Base-by-base conservation (phyloP, 1,139 yeast species). In the Debaryomycetaceae sp. region DNA sequence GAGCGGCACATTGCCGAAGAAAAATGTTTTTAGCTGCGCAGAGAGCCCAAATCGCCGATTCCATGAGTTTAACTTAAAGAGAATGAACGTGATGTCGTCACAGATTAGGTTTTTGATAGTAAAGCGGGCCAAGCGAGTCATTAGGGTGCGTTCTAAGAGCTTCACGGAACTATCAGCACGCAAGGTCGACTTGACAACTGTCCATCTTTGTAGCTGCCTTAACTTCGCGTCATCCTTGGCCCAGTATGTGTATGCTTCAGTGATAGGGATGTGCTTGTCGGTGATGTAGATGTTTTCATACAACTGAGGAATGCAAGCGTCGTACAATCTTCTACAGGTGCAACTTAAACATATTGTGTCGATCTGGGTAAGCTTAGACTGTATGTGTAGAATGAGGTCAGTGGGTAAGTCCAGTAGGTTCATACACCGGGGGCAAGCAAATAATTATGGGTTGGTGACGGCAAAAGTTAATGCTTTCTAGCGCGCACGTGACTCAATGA, bases 1-100 rank as follows among this genome's bases (percentile, higher is more conserved):
- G 14, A 35, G 23, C 2, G 45, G 44, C 4, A 75, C 34, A 16
- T 34, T 34, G 3, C 42, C 43, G 30, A 43, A 32, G 30, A 34
- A 34, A 14, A 42, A 27, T 11, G 22, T 13, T 8, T 25, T 19
- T 3, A 29, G 13, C 10, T 17, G 22, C 5, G 12, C n/a, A 17
- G 13, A 4, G 22, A 34, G 23, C 9, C 16, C 26, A 25, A 30
- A 31, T 15, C 28, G n/a, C 11, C 25, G 17, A 7, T 14, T 21
- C 46, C 45, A 42, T 16, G 37, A 33, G 21, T 36, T 39, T 13
- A 42, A 29, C 29, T 43, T 42, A 24, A 42, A 43, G 10, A 43
- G 23, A 13, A 36, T 17, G 21, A 43, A 43, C 10, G 35, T 32
- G 5, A 42, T 26, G 26, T 40, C 44, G 32, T 43, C 45, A 17